Evolutionary conservation across 1,284 basidiomycete species (phyloP).

Genomic region (Leccinum colubrinum): DNA sequence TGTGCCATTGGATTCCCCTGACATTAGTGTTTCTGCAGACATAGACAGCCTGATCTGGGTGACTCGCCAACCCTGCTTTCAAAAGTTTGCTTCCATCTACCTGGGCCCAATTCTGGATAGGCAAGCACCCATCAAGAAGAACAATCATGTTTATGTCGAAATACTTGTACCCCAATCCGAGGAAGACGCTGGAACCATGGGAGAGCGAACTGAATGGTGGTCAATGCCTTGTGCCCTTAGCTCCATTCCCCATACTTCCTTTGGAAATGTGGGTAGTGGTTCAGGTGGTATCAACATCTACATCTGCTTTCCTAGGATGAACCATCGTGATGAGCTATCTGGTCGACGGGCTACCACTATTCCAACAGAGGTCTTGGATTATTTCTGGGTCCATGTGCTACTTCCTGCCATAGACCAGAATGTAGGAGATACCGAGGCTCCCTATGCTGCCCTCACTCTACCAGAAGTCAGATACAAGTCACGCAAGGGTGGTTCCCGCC

Average conservation of each 20-base stretch:
- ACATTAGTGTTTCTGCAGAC: not conserved
- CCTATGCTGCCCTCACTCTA: not conserved
- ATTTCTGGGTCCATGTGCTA: conserved; percentile 7
- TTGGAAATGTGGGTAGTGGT: too few relatives aligned
- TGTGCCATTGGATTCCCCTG: not conserved
- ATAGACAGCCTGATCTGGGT: conserved; percentile 1
- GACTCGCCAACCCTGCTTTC: not conserved
- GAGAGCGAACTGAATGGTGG: too few relatives aligned
- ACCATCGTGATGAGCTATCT: conserved; percentile 8
- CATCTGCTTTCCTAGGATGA: conserved; percentile 18
- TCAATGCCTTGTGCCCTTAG: too few relatives aligned
- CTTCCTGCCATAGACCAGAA: conserved; percentile 8
- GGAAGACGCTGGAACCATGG: too few relatives aligned
- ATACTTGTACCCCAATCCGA: too few relatives aligned
- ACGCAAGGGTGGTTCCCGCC: not conserved
- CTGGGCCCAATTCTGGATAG: too few relatives aligned
- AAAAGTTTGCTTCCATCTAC: not conserved
- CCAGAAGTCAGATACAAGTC: conserved; percentile 2
- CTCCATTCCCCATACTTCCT: too few relatives aligned
- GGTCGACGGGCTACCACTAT: not conserved
- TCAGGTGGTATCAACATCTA: not conserved
- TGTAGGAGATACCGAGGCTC: not conserved
- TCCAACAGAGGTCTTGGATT: conserved; percentile 8
- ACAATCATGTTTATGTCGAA: too few relatives aligned
- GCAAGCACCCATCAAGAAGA: too few relatives aligned